Base-by-base conservation (phyloP, 495 filamentous ascomycete species). In the Symbiotaphrina buchneri region DNA sequence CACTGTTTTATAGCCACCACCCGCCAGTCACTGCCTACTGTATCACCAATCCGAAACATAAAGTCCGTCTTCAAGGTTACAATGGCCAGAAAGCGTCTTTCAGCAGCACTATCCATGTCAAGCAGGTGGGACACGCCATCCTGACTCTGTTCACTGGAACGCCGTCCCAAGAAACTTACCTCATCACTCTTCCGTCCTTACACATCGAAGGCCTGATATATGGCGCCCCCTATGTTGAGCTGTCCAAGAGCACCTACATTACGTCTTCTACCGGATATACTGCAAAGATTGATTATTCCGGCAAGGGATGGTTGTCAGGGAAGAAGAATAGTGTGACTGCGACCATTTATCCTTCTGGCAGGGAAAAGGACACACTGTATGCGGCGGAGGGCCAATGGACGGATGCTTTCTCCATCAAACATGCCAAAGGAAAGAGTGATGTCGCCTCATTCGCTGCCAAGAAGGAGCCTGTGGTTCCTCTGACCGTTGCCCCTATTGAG, bases 71-170 rank as follows among this genome's bases (percentile, higher is more conserved):
- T 3, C 70, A 91, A 62, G 87, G 90, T 34, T 93, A 94, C 55
- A 93, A 94, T 41, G 90, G 78, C n/a, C 90, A 94, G 45, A 95
- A 93, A 49, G 87, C 83, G 5, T 82, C 74, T 15, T 93, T 95
- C 48, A 76, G 74, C 19, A 72, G 74, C 37, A 90, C 85, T 7
- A 94, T 97, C 50, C 71, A 85, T 40, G 73, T 97, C 46, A 90
- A 87, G 54, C 85, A 95, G 58, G 75, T 94, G 49, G 87, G 87
- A 33, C 85, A 95, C 43, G 83, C 85, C n/a, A 53, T 90, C 13
- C 65, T 83, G 30, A 70, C 76, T 18, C 51, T 92, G 33, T n/a
- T n/a, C n/a, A n/a, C n/a, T n/a, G n/a, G n/a, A n/a, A 75, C 79
- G 28, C 54, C 55, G 3, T 70, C 57, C 34, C 52, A 65, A 43